Conservation (phyloP, 2,329 filamentous ascomycete genomes). For the Claviceps fusiformis region DNA sequence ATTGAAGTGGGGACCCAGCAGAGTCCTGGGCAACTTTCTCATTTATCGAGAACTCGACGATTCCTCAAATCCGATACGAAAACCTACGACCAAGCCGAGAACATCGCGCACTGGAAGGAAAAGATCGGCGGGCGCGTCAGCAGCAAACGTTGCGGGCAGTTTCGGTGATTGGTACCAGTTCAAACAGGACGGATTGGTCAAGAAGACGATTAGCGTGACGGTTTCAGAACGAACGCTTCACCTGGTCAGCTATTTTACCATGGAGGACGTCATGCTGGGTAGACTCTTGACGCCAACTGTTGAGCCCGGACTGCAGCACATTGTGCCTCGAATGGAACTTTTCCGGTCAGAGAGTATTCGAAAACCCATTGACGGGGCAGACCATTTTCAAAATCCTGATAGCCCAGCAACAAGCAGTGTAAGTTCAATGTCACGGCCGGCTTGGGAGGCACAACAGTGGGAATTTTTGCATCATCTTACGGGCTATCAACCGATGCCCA, state of each 20-base stretch:
- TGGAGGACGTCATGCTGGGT: slow-evolving; percentile 40
- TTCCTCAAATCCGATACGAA: background rate
- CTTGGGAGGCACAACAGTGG: slow-evolving; percentile 3
- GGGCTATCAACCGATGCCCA: slow-evolving; percentile 1
- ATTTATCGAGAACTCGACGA: slow-evolving; percentile 65
- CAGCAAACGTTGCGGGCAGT: slow-evolving; percentile 43
- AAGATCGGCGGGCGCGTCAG: background rate
- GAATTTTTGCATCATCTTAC: slow-evolving; percentile 1
- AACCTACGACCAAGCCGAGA: background rate
- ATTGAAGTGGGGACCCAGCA: slow-evolving; percentile 75
- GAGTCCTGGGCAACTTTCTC: slow-evolving; percentile 72
- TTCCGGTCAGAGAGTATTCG: slow-evolving; percentile 1
- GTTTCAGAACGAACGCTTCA: slow-evolving; percentile 65
- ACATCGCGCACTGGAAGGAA: background rate
- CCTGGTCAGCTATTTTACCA: slow-evolving; percentile 73
- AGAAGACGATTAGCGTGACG: slow-evolving; percentile 79
- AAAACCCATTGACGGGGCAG: slow-evolving; percentile 2
- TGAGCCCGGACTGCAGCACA: background rate
- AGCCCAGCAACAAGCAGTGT: background rate
- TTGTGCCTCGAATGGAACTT: slow-evolving; percentile 3
- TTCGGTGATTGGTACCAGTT: slow-evolving; percentile 78
- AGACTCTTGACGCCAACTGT: slow-evolving; percentile 1
- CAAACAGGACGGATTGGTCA: slow-evolving; percentile 67
- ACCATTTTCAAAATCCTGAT: background rate
- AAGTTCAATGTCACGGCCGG: background rate